phyloP scores from a whole-genome alignment of 257 asterid species.

The Solanum medicagineum region DNA sequence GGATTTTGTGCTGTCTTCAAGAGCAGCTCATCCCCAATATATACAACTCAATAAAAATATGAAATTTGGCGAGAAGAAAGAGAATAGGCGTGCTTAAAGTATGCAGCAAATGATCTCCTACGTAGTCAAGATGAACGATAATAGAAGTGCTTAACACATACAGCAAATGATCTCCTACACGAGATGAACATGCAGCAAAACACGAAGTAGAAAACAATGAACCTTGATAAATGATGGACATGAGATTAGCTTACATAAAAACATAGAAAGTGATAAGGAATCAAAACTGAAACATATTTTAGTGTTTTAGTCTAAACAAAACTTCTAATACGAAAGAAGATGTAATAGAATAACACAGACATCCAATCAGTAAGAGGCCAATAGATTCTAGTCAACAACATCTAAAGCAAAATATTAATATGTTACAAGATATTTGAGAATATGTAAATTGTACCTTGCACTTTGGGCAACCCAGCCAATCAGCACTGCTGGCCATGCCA shows the following conservation, averaged over 20 bases:
- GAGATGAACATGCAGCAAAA: neutral
- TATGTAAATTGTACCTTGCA: slow-evolving; percentile 42
- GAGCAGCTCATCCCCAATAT: neutral
- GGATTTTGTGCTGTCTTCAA: neutral
- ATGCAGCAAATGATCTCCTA: neutral
- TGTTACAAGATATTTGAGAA: neutral
- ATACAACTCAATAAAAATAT: neutral
- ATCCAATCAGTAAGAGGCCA: neutral
- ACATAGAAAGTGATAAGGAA: neutral
- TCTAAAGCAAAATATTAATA: neutral
- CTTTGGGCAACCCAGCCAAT: slow-evolving; percentile 99
- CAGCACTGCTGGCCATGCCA: slow-evolving; percentile 91
- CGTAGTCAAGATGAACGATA: neutral
- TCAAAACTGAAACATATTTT: neutral
- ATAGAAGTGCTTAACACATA: neutral
- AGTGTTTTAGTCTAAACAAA: neutral
- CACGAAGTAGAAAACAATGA: neutral
- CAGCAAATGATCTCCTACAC: neutral
- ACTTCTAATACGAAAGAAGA: neutral
- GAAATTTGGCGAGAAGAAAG: neutral
- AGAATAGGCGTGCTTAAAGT: neutral
- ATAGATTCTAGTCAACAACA: neutral
- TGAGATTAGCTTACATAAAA: neutral
- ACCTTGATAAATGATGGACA: neutral
- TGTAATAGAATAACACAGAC: neutral